Conservation (phyloP, 257 asterid genomes). For the Solanum medicagineum region DNA sequence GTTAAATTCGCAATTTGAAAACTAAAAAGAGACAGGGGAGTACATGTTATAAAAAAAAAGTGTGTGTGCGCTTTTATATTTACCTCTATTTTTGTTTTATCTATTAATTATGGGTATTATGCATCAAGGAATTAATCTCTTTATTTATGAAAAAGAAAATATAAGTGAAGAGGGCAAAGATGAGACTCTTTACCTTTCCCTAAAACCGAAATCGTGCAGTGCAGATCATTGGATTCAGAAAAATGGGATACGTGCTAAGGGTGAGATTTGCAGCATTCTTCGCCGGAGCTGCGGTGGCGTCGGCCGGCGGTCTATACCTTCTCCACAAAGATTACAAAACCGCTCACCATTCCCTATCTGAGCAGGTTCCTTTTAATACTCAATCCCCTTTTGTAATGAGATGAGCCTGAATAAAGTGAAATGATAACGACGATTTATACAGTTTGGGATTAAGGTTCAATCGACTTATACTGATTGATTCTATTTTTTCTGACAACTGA, state of each 20-base stretch:
- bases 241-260: slow-evolving; percentile 75
- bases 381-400: background rate
- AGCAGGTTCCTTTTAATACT: slow-evolving; percentile 32
- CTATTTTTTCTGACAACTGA: background rate
- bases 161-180: background rate
- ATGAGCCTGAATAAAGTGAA: background rate
- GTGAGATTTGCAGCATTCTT: slow-evolving; percentile 85
- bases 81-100: background rate
- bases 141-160: background rate
- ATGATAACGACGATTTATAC: background rate
- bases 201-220: background rate
- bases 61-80: background rate
- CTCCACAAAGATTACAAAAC: slow-evolving; percentile 66
- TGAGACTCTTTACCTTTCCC: background rate
- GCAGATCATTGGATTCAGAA: background rate
- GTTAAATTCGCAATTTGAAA: no score
- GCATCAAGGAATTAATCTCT: background rate
- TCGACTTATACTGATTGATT: background rate
- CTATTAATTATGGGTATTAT: background rate
- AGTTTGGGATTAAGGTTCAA: background rate
- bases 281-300: slow-evolving; percentile 81
- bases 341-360: slow-evolving; percentile 52
- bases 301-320: slow-evolving; percentile 57
- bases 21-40: no score
- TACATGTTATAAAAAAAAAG: background rate